Evolutionary conservation across 2,329 filamentous ascomycete genomes (phyloP).

Genomic region (Talaromyces sp.): DNA sequence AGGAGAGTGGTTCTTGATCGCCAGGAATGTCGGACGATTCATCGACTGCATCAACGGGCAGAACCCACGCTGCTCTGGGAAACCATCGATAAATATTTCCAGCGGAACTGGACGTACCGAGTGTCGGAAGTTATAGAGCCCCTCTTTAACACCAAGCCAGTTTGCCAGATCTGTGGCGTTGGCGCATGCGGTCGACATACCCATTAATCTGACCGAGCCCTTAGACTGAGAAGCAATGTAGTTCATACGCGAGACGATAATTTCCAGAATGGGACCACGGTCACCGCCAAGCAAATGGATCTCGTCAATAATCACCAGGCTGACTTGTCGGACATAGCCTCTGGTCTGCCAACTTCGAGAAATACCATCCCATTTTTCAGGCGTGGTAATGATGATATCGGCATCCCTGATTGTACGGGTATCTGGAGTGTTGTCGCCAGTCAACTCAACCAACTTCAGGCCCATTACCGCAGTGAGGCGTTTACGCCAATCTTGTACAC

Average conservation of each 20-base stretch:
- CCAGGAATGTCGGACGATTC: slow-evolving; percentile 94
- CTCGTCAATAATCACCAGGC: slow-evolving; percentile 95
- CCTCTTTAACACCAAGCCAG: slow-evolving; percentile 95
- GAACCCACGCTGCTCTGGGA: slow-evolving; percentile 90
- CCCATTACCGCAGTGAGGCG: slow-evolving; percentile 79
- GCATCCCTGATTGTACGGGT: slow-evolving; percentile 92
- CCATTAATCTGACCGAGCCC: slow-evolving; percentile 79
- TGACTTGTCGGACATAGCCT: slow-evolving; percentile 91
- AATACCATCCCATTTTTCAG: slow-evolving; percentile 99
- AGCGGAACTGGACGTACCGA: slow-evolving; percentile 93
- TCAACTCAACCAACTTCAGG: slow-evolving; percentile 88
- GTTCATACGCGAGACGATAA: slow-evolving; percentile 92
- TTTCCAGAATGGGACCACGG: slow-evolving; percentile 94
- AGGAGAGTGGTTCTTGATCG: slow-evolving; percentile 93
- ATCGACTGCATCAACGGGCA: slow-evolving; percentile 98
- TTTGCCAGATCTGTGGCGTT: slow-evolving; percentile 92
- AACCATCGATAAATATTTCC: slow-evolving; percentile 96
- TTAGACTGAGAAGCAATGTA: slow-evolving; percentile 95
- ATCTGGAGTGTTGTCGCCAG: slow-evolving; percentile 96
- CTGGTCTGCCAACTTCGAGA: slow-evolving; percentile 97
- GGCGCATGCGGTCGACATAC: slow-evolving; percentile 98
- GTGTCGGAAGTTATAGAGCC: slow-evolving; percentile 93
- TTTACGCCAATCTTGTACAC: slow-evolving; percentile 89
- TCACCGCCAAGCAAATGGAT: slow-evolving; percentile 97
- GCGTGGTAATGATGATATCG: slow-evolving; percentile 96